Evolutionary conservation across 441 rosid species (phyloP).

Genomic region (Monsonia emarginata): DNA sequence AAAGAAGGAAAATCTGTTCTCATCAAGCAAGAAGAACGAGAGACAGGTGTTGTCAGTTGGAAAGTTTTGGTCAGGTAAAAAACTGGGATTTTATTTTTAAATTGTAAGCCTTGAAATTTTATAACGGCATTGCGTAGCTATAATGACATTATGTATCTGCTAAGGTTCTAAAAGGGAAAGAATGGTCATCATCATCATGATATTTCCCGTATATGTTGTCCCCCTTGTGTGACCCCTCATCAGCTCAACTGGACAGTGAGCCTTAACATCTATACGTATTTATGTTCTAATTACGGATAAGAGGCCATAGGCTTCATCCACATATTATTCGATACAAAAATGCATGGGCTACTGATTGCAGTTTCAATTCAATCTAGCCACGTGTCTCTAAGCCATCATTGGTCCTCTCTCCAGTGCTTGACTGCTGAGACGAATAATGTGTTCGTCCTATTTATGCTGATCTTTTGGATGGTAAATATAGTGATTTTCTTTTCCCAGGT

Average conservation of each 20-base stretch:
- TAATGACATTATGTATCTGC: not conserved
- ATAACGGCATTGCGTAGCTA: not conserved
- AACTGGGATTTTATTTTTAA: constrained; percentile 8
- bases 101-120: not conserved
- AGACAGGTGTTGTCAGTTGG: constrained; percentile 89
- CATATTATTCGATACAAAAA: not conserved
- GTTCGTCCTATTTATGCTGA: not conserved
- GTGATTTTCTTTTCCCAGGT: constrained; percentile 40
- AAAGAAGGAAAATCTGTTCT: constrained; percentile 81
- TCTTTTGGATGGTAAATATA: not conserved
- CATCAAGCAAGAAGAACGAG: constrained; percentile 92
- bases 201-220: too few species aligned
- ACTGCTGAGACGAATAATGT: not conserved
- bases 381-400: not conserved
- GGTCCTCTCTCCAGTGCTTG: not conserved
- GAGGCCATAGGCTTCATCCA: too few species aligned
- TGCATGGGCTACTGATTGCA: not conserved
- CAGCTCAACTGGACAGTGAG: too few species aligned
- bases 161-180: not conserved
- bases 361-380: not conserved
- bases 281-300: too few species aligned
- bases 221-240: too few species aligned
- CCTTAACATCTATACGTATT: too few species aligned
- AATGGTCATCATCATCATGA: not conserved
- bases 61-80: constrained; percentile 64